Percentiles rank a stretch among this genome's conserved stretches.
phyloP scores from a whole-genome alignment of 768 basidiomycete species.

The Kwoniella dendrophila region DNA sequence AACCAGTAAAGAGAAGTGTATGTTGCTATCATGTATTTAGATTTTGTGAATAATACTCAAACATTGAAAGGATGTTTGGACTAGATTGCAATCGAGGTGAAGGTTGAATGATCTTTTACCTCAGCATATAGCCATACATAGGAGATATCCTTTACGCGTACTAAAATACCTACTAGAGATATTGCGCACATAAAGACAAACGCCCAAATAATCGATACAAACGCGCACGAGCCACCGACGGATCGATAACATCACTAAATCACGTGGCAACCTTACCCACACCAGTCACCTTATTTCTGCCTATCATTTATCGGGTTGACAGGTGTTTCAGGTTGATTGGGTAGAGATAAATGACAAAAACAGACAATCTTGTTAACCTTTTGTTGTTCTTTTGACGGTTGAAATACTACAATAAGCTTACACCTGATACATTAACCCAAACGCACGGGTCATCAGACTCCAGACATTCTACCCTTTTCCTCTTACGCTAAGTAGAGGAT shows the following conservation, averaged over 20 bases:
- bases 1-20: neutral
- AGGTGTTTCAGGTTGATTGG: constrained; percentile 5
- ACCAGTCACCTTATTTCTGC: neutral
- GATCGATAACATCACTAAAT: neutral
- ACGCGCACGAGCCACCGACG: constrained; percentile 2
- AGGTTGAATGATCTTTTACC: neutral
- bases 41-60: neutral
- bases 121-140: neutral
- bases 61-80: neutral
- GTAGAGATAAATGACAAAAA: neutral
- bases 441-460: too few relatives aligned
- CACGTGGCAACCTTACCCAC: neutral
- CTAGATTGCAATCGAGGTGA: neutral
- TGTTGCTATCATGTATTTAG: neutral
- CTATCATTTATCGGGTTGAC: neutral
- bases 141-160: neutral
- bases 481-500: too few relatives aligned
- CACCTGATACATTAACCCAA: too few relatives aligned
- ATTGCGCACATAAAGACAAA: neutral
- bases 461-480: too few relatives aligned
- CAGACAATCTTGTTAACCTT: neutral
- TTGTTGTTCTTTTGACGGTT: neutral
- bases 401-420: too few relatives aligned
- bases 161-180: neutral
- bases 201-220: too few relatives aligned